Percentiles rank a stretch among this genome's conserved stretches.
Evolutionary conservation across 1,284 basidiomycete genomes (phyloP).

Genomic region (Leccinum proximum): DNA sequence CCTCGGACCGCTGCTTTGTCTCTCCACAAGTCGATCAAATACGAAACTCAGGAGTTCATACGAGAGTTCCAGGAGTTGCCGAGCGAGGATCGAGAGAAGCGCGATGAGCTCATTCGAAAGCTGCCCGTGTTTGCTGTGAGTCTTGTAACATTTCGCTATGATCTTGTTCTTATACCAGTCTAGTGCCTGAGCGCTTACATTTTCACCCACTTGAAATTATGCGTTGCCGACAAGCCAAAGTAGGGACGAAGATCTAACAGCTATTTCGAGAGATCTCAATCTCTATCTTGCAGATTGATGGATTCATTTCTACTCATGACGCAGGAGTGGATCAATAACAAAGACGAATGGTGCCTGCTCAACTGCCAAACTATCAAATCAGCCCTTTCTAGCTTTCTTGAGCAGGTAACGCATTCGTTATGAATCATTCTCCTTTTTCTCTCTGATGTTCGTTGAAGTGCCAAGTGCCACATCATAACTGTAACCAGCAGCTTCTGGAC

Average conservation of each 20-base stretch:
- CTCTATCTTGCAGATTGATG: slow-evolving; percentile 15
- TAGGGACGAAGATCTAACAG: slow-evolving; percentile 2
- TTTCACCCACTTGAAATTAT: slow-evolving; percentile 28
- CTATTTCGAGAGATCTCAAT: neutral
- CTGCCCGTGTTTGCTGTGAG: slow-evolving; percentile 27
- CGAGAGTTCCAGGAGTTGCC: slow-evolving; percentile 12
- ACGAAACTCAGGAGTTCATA: slow-evolving; percentile 22
- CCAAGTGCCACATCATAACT: slow-evolving; percentile 16
- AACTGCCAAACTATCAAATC: slow-evolving; percentile 23
- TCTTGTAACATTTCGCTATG: neutral
- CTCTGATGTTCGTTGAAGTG: slow-evolving; percentile 16
- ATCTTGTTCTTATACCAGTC: slow-evolving; percentile 1
- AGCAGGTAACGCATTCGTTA: slow-evolving; percentile 11
- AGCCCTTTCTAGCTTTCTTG: slow-evolving; percentile 14
- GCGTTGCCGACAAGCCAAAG: slow-evolving; percentile 16
- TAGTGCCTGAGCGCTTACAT: slow-evolving; percentile 25
- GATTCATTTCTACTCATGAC: slow-evolving; percentile 16
- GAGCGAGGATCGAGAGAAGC: slow-evolving; percentile 16
- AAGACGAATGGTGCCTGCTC: slow-evolving; percentile 27
- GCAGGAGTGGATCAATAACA: slow-evolving; percentile 18
- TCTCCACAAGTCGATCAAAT: slow-evolving; percentile 24
- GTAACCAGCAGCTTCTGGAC: slow-evolving; percentile 16
- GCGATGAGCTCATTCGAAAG: slow-evolving; percentile 17
- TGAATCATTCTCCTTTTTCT: too few species aligned
- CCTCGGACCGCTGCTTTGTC: slow-evolving; percentile 17